Evolutionary conservation across 805 yeast species (phyloP).

Genomic region (Wickerhamiella sorbophila): DNA sequence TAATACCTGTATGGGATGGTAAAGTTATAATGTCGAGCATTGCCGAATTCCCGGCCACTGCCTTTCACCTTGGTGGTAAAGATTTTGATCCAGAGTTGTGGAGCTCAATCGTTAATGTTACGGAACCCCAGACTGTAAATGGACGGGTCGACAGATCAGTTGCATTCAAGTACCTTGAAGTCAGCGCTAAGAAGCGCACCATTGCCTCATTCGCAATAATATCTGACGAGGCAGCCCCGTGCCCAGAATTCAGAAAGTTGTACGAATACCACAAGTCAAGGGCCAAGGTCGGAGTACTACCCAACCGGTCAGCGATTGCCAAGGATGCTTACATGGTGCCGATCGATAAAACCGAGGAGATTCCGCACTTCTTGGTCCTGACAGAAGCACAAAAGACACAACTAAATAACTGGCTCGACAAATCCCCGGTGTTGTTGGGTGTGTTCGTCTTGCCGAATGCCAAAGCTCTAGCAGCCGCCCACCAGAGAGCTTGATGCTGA

Average conservation of each 20-base stretch:
- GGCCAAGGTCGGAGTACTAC: slow-evolving; percentile 46
- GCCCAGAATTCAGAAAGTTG: slow-evolving; percentile 21
- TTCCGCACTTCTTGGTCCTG: not conserved
- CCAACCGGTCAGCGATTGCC: slow-evolving; percentile 34
- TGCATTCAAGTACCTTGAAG: slow-evolving; percentile 1
- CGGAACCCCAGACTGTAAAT: slow-evolving; percentile 4
- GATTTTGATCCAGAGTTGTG: not conserved
- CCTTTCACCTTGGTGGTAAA: slow-evolving; percentile 26
- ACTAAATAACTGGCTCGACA: not conserved
- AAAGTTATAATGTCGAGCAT: slow-evolving; percentile 36
- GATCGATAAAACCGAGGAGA: slow-evolving; percentile 12
- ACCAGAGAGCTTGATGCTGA: too few species aligned
- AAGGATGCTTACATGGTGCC: slow-evolving; percentile 53
- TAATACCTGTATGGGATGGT: slow-evolving; percentile 33
- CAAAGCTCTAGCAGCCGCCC: not conserved
- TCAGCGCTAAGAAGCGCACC: slow-evolving; percentile 31
- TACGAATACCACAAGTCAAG: slow-evolving; percentile 35
- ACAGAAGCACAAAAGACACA: not conserved
- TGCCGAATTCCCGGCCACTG: slow-evolving; percentile 31
- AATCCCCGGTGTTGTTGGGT: not conserved
- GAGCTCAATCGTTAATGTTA: not conserved
- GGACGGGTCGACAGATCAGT: slow-evolving; percentile 8
- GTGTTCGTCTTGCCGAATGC: not conserved
- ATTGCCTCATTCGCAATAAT: slow-evolving; percentile 36
- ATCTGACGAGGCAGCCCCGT: slow-evolving; percentile 16